phyloP scores from a whole-genome alignment of 2,329 filamentous ascomycete genomes.

The Fusarium fujikuroi region DNA sequence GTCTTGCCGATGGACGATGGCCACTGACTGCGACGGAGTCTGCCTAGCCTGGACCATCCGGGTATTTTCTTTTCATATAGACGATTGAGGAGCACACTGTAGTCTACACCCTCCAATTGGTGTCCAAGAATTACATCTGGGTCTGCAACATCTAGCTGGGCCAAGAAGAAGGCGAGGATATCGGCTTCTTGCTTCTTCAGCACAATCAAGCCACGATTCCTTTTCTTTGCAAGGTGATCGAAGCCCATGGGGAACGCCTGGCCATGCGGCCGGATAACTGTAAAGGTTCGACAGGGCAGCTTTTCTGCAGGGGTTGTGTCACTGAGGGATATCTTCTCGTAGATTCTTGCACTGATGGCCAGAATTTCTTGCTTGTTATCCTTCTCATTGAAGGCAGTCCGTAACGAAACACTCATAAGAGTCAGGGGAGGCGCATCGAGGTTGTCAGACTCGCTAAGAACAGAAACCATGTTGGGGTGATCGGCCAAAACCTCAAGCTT shows the following conservation, averaged over 20 bases:
- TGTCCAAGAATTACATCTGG: constrained; percentile 95
- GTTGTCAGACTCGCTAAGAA: constrained; percentile 80
- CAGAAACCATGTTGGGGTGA: constrained; percentile 79
- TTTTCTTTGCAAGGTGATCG: constrained; percentile 76
- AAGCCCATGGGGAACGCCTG: constrained; percentile 86
- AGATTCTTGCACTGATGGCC: constrained; percentile 89
- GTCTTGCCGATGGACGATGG: constrained; percentile 86
- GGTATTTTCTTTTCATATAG: constrained; percentile 91
- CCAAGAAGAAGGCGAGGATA: constrained; percentile 87
- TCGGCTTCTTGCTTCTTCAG: constrained; percentile 86
- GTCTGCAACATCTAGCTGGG: constrained; percentile 86
- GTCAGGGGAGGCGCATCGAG: constrained; percentile 88
- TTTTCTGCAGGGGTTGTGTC: constrained; percentile 91
- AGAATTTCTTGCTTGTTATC: constrained; percentile 98
- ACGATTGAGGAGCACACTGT: constrained; percentile 87
- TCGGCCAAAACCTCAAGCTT: constrained; percentile 89
- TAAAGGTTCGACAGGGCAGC: constrained; percentile 90
- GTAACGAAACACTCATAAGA: constrained; percentile 92
- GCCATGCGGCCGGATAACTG: constrained; percentile 84
- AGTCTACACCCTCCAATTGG: constrained; percentile 96
- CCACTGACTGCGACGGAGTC: constrained; percentile 86
- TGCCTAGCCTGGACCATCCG: constrained; percentile 93
- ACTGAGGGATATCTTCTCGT: constrained; percentile 86
- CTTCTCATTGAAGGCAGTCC: constrained; percentile 88
- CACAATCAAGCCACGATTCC: constrained; percentile 80